Percentiles rank a stretch among this genome's conserved stretches.
These are phyloP conservation scores for Athelia psychrophila DNA, from an alignment of 1,284 basidiomycete genomes.

Conservation along the genomic window DNA sequence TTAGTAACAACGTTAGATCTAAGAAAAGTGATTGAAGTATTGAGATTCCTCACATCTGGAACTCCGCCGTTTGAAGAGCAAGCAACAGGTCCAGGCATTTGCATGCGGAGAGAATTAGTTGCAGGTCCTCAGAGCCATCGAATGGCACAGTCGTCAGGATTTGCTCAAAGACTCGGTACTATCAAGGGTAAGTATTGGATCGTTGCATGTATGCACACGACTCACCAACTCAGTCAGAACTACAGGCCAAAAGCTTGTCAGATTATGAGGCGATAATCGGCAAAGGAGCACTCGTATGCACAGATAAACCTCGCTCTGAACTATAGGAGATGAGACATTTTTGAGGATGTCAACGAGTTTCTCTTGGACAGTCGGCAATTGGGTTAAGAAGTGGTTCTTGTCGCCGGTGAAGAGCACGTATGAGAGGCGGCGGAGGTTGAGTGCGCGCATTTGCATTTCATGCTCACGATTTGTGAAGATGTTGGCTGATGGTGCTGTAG, in stretches of 20 bases:
- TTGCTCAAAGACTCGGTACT: conserved; percentile 80
- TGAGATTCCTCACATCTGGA: conserved; percentile 77
- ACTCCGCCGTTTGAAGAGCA: conserved; percentile 93
- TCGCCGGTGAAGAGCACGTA: conserved; percentile 85
- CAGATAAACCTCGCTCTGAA: conserved; percentile 93
- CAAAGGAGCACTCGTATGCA: conserved; percentile 91
- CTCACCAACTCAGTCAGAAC: conserved; percentile 88
- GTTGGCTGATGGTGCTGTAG: conserved; percentile 87
- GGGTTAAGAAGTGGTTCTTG: conserved; percentile 87
- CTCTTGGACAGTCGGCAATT: conserved; percentile 93
- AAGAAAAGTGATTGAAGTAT: background rate
- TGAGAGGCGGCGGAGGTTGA: conserved; percentile 86
- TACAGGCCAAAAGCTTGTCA: conserved; percentile 97
- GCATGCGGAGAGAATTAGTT: conserved; percentile 82
- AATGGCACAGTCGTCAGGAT: conserved; percentile 56
- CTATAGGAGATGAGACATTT: conserved; percentile 76
- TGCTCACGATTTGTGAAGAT: conserved; percentile 97
- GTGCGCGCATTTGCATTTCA: conserved; percentile 86
- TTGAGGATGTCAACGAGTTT: conserved; percentile 93
- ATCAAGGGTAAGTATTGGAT: background rate
- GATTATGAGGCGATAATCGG: conserved; percentile 87
- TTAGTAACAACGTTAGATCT: conserved; percentile 27
- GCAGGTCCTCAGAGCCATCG: conserved; percentile 82
- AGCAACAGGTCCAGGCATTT: conserved; percentile 94
- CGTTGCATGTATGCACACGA: conserved; percentile 6